Evolutionary conservation across 2,329 filamentous ascomycete species (phyloP).

Genomic region (Neonectria neomacrospora): DNA sequence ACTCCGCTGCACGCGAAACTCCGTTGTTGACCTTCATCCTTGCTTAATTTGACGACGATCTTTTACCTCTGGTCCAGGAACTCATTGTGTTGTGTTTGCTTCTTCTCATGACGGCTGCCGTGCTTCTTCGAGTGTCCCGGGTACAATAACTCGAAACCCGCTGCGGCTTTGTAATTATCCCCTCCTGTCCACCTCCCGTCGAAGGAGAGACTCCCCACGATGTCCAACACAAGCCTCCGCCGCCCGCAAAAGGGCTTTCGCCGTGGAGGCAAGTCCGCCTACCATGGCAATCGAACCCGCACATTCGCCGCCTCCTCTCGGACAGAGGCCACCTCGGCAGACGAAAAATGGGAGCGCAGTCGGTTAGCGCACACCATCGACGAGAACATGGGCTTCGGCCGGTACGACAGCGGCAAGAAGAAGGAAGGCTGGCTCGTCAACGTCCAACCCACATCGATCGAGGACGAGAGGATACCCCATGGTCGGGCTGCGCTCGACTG

Average conservation of each 20-base stretch:
- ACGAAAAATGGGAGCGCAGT: conserved; percentile 91
- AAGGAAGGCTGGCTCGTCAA: conserved; percentile 95
- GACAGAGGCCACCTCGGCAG: conserved; percentile 86
- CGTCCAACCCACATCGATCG: conserved; percentile 87
- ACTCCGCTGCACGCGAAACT: conserved; percentile 30
- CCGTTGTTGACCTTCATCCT: conserved; percentile 37
- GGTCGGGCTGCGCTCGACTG: conserved; percentile 93
- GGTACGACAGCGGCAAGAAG: conserved; percentile 86
- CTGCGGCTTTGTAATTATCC: not conserved
- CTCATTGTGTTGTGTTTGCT: conserved; percentile 7
- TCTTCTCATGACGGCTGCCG: conserved; percentile 34
- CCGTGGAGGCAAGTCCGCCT: conserved; percentile 74
- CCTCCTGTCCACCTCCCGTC: conserved; percentile 8
- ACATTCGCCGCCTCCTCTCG: conserved; percentile 84
- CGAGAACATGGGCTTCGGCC: conserved; percentile 91
- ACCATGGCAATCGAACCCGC: conserved; percentile 76
- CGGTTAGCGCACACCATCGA: conserved; percentile 89
- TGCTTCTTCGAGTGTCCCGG: conserved; percentile 26
- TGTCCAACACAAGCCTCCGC: conserved; percentile 71
- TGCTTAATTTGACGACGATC: conserved; percentile 20
- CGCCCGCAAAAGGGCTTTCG: conserved; percentile 74
- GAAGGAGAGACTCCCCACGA: conserved; percentile 46
- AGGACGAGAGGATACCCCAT: conserved; percentile 85
- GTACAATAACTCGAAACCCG: conserved; percentile 37
- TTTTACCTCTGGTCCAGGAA: conserved; percentile 14